Evolutionary conservation across 139 green algal genomes (phyloP), one percentile per base, ranked within the genome.

Genomic region (Pedinophyceae sp.): DNA sequence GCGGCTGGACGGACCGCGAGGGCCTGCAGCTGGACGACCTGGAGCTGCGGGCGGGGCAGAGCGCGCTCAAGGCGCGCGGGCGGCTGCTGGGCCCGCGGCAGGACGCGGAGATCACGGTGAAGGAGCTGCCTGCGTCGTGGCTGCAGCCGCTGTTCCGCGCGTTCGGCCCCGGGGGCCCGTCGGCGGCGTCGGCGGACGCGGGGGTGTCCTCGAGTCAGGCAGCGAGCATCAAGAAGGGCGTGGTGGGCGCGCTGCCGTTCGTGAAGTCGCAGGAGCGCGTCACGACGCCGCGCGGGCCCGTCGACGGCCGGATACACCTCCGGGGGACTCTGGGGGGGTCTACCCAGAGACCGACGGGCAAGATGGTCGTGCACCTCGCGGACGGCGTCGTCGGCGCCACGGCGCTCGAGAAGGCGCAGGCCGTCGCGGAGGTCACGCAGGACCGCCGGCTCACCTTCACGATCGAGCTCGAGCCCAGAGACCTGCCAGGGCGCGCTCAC

Each of bases 11-110:
- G 18, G 27, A 22, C 22, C 28, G 26, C 22, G 86, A 94, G 39
- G 86, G 86, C 0, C 24, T 93, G 46, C 69, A 83, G n/a, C 52
- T 95, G 48, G 74, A 93, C 50, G 77, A 91, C 63, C 49, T 87
- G 22, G 59, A 62, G 16, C 55, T 86, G 19, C 55, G 40, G 4
- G 63, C 57, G 6, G 61, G 74, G 61, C 54, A 59, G 4, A 73
- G 73, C 7, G 55, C 38, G 10, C 56, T 77, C 16, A 59, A 60
- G 18, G 38, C 75, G n/a, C 54, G 53, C 13, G 83, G 77, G 25
- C 61, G 58, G 20, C 67, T 94, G 62, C 68, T 93, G 56, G 75
- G 76, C 6, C 57, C 71, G 2, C 51, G 60, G 20, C 84, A 95
- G 71, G 71, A 94, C 51, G 82, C 87, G 1, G 62, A 63, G 6